phyloP scores from a whole-genome alignment of 2,329 filamentous ascomycete genomes.

The Nectriaceae sp. region DNA sequence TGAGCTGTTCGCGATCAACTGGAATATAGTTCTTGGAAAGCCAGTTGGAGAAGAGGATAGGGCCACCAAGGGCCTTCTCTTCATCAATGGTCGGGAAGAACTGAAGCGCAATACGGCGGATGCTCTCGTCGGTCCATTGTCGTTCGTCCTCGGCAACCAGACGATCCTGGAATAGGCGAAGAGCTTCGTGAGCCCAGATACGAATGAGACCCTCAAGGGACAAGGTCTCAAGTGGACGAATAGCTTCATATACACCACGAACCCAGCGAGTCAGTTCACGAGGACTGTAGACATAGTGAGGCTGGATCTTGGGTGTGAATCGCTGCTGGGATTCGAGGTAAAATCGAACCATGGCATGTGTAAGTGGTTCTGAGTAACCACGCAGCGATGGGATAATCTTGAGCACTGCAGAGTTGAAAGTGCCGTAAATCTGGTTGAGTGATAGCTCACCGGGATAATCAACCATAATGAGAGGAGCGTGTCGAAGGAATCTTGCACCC shows the following conservation, averaged over 20 bases:
- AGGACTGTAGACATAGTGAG: slow-evolving; percentile 98
- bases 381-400: slow-evolving; percentile 96
- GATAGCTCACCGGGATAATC: slow-evolving; percentile 97
- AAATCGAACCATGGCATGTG: slow-evolving; percentile 95
- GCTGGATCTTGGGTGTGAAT: slow-evolving; percentile 96
- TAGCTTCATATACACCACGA: slow-evolving; percentile 94
- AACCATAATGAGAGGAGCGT: slow-evolving; percentile 99
- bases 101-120: slow-evolving; percentile 83
- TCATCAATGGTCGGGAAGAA: slow-evolving; percentile 97
- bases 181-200: slow-evolving; percentile 97
- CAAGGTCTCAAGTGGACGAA: slow-evolving; percentile 85
- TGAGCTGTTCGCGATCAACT: slow-evolving; percentile 90
- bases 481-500: slow-evolving; percentile 89
- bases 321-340: slow-evolving; percentile 92
- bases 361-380: slow-evolving; percentile 91
- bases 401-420: slow-evolving; percentile 93
- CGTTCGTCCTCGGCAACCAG: slow-evolving; percentile 93
- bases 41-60: slow-evolving; percentile 99
- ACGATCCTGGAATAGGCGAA: slow-evolving; percentile 96
- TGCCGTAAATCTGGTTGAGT: slow-evolving; percentile 95
- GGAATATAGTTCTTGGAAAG: slow-evolving; percentile 98
- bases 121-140: slow-evolving; percentile 89
- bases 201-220: slow-evolving; percentile 89
- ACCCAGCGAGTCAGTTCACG: slow-evolving; percentile 98
- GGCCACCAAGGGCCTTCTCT: slow-evolving; percentile 81